phyloP scores from a whole-genome alignment of 1,139 yeast species.

The Wickerhamiella pararugosa region DNA sequence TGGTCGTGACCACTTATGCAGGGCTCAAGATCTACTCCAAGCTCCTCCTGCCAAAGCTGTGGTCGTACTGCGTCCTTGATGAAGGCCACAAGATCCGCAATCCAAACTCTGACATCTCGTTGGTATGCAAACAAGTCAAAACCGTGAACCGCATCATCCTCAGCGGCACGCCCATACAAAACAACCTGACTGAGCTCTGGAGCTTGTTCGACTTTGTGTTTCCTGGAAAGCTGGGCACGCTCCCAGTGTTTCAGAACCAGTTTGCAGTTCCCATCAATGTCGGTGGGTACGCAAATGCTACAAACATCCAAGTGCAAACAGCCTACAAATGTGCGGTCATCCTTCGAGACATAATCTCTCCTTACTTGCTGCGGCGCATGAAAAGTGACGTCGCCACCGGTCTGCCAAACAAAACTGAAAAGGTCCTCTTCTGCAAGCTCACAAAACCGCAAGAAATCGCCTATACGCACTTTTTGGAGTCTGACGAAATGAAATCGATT shows the following conservation, averaged over 20 bases:
- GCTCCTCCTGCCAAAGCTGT: constrained; percentile 46
- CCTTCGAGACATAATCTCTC: constrained; percentile 72
- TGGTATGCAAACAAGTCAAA: constrained; percentile 67
- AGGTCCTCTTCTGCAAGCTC: constrained; percentile 79
- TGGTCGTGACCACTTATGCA: constrained; percentile 79
- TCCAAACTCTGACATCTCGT: constrained; percentile 80
- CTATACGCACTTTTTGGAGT: constrained; percentile 56
- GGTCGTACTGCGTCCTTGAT: constrained; percentile 88
- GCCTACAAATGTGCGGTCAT: constrained; percentile 95
- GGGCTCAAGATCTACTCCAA: constrained; percentile 72
- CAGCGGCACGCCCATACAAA: constrained; percentile 94
- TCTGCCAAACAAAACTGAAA: constrained; percentile 81
- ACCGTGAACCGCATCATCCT: constrained; percentile 73
- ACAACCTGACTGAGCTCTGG: constrained; percentile 84
- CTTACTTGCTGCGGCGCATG: constrained; percentile 72
- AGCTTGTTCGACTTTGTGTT: constrained; percentile 86
- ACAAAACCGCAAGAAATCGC: constrained; percentile 62
- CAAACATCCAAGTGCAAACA: constrained; percentile 89
- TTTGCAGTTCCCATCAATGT: constrained; percentile 84
- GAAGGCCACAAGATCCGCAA: constrained; percentile 96
- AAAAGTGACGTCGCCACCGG: constrained; percentile 96
- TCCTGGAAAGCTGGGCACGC: constrained; percentile 86
- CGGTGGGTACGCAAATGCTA: constrained; percentile 98
- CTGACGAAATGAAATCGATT: constrained; percentile 63
- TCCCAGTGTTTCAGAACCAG: constrained; percentile 87